Conservation (phyloP, 2,329 filamentous ascomycete species). For the Colletotrichum musae region DNA sequence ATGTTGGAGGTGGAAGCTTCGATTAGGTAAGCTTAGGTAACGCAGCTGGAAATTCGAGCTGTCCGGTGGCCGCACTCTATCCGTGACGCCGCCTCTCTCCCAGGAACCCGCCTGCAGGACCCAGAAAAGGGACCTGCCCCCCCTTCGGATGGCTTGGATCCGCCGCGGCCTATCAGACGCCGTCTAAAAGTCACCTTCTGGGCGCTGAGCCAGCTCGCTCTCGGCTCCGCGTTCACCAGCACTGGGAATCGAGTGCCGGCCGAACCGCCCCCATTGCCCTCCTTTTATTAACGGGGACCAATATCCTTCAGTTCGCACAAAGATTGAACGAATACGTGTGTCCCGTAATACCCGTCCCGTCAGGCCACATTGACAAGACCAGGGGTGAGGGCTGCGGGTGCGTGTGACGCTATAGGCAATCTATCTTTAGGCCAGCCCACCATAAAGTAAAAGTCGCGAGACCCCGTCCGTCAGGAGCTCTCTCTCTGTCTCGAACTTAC, state of each 20-base stretch:
- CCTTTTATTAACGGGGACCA: neutral
- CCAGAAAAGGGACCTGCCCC: slow-evolving; percentile 14
- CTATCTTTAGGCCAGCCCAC: slow-evolving; percentile 16
- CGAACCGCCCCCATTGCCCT: slow-evolving; percentile 5
- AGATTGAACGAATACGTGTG: neutral
- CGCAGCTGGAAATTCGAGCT: no score
- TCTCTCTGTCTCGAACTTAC: no score
- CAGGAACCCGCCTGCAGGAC: slow-evolving; percentile 8
- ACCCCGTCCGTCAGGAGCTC: neutral
- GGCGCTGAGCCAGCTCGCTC: slow-evolving; percentile 13
- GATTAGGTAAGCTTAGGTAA: no score
- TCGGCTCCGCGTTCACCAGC: slow-evolving; percentile 27
- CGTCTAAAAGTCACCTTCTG: slow-evolving; percentile 36
- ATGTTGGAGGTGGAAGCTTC: slow-evolving; percentile 5
- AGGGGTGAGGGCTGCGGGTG: neutral
- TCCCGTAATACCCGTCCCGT: slow-evolving; percentile 1
- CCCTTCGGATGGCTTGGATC: slow-evolving; percentile 34
- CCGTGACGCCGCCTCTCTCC: slow-evolving; percentile 6
- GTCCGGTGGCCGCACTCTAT: slow-evolving; percentile 16
- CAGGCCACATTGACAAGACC: slow-evolving; percentile 23
- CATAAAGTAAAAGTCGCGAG: slow-evolving; percentile 20
- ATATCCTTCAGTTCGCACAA: neutral
- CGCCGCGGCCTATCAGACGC: slow-evolving; percentile 36
- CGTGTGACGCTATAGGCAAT: slow-evolving; percentile 6
- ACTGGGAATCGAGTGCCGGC: neutral